Evolutionary conservation across 169 alveolate species (phyloP).

Genomic region (Ichthyophthirius multifiliis): DNA sequence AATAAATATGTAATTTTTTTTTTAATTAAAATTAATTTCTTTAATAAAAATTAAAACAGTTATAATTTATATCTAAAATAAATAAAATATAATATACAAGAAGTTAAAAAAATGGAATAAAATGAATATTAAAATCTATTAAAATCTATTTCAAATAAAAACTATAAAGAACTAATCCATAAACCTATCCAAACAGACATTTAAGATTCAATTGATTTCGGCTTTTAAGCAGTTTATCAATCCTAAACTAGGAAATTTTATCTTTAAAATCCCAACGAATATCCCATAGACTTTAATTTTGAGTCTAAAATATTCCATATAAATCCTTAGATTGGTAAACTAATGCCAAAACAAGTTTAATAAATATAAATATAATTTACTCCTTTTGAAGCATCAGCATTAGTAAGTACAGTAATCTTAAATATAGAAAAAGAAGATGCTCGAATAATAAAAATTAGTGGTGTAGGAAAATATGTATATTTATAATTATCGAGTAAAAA

Average conservation of each 20-base stretch:
- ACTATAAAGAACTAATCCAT: neutral
- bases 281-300: conserved; percentile 24
- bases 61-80: too few species aligned
- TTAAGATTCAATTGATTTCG: conserved; percentile 28
- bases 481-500: conserved; percentile 56
- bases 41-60: too few species aligned
- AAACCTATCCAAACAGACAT: neutral
- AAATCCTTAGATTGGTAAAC: conserved; percentile 33
- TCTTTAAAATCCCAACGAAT: conserved; percentile 16
- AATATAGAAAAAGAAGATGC: conserved; percentile 59
- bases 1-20: too few species aligned
- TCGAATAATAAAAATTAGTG: conserved; percentile 66
- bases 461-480: conserved; percentile 78
- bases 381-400: conserved; percentile 52
- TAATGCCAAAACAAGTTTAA: conserved; percentile 2
- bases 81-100: too few species aligned
- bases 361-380: conserved; percentile 27
- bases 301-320: conserved; percentile 22
- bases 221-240: conserved; percentile 31
- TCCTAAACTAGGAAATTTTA: conserved; percentile 3
- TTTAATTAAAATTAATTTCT: too few species aligned
- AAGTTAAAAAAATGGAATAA: too few species aligned
- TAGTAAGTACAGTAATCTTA: conserved; percentile 42
- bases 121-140: too few species aligned
- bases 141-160: too few species aligned